These are phyloP conservation scores for Zizania palustris DNA, from an alignment of 202 grass and related monocot species.

Conservation along the genomic window DNA sequence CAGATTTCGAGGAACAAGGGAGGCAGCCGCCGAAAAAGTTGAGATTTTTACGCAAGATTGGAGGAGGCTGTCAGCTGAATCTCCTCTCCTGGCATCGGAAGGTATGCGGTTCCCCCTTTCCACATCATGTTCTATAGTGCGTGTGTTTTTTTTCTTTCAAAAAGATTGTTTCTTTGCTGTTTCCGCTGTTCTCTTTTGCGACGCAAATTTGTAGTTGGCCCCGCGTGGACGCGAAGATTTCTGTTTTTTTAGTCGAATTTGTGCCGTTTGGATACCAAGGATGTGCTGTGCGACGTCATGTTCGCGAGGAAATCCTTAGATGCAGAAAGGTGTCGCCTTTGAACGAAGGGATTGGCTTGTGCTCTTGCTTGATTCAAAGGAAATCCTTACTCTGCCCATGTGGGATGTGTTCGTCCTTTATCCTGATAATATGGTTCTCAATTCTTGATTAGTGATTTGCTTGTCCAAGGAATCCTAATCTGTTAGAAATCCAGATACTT, in stretches of 20 bases:
- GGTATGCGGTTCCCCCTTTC: slow-evolving; percentile 25
- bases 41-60: not conserved
- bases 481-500: not conserved
- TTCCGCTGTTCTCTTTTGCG: too few species aligned
- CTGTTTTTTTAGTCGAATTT: not conserved
- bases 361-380: not conserved
- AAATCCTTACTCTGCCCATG: not conserved
- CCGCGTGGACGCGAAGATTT: slow-evolving; percentile 3
- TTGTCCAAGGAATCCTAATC: not conserved
- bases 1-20: not conserved
- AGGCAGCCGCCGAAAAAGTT: not conserved
- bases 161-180: too few species aligned
- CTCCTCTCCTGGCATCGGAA: slow-evolving; percentile 10
- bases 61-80: not conserved
- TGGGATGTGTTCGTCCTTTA: not conserved
- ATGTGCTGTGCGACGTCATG: not conserved
- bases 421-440: not conserved
- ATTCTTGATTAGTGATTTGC: not conserved
- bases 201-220: not conserved
- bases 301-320: not conserved
- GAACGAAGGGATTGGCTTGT: too few species aligned
- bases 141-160: too few species aligned
- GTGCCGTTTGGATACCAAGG: not conserved
- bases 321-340: not conserved
- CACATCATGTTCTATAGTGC: not conserved